Evolutionary conservation across 495 filamentous ascomycete genomes (phyloP).

Genomic region (Wilcoxina mikolae): DNA sequence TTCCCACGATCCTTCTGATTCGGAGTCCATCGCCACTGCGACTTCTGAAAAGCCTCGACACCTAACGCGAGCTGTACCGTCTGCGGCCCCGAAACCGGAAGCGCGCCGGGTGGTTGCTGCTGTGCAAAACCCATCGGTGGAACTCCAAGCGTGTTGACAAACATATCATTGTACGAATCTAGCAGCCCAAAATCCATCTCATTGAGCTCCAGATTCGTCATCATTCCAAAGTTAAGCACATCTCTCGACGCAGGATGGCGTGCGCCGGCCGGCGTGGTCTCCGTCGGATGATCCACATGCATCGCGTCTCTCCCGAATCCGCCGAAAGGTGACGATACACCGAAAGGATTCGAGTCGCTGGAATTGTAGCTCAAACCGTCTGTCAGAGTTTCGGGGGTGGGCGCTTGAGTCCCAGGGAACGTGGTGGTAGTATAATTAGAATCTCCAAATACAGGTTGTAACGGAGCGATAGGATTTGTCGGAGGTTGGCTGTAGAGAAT

Average conservation of each 20-base stretch:
- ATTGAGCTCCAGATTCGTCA: constrained; percentile 43
- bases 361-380: constrained; percentile 28
- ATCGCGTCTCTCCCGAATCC: constrained; percentile 16
- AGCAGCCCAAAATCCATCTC: constrained; percentile 47
- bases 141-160: constrained; percentile 30
- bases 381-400: neutral
- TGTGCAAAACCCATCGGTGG: constrained; percentile 8
- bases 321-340: constrained; percentile 6
- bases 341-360: constrained; percentile 7
- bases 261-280: constrained; percentile 27
- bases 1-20: constrained; percentile 8
- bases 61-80: neutral
- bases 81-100: neutral
- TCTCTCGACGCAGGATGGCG: constrained; percentile 7
- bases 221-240: constrained; percentile 37
- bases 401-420: constrained; percentile 17
- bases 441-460: constrained; percentile 35
- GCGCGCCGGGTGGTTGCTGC: neutral
- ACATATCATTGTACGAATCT: constrained; percentile 38
- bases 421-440: constrained; percentile 24
- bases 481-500: constrained; percentile 34
- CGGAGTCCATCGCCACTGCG: neutral
- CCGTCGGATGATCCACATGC: constrained; percentile 31
- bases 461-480: constrained; percentile 33
- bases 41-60: neutral